Conservation (phyloP, 805 yeast genomes). For the Candida maris region DNA sequence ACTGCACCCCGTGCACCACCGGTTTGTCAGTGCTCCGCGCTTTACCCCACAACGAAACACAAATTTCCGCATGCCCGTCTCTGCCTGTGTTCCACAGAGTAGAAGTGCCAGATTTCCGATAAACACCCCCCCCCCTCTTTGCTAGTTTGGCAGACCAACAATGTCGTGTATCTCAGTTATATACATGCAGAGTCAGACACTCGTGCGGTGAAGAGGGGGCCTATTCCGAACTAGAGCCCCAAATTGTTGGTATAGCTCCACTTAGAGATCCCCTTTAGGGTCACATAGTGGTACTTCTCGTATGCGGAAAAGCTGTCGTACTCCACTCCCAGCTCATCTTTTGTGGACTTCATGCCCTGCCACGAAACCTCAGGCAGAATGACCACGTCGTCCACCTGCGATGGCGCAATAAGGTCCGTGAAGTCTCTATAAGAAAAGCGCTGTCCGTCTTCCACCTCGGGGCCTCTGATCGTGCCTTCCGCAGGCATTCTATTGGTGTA, state of each 20-base stretch:
- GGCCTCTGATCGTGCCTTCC: constrained; percentile 14
- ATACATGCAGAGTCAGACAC: no score
- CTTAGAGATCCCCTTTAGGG: constrained; percentile 18
- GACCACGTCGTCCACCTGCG: constrained; percentile 20
- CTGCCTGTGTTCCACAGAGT: no score
- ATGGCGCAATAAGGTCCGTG: constrained; percentile 18
- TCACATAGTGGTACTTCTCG: constrained; percentile 21
- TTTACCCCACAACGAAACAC: no score
- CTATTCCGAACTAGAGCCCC: no score
- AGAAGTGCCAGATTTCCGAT: no score
- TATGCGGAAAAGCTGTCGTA: constrained; percentile 6
- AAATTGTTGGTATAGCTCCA: constrained; percentile 16
- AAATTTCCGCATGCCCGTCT: no score
- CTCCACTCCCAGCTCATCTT: constrained; percentile 1
- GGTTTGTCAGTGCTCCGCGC: no score
- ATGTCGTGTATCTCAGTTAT: no score
- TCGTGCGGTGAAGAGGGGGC: no score
- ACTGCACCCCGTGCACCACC: no score
- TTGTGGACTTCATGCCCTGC: constrained; percentile 12
- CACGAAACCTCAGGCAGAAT: constrained; percentile 19
- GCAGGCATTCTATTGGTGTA: constrained; percentile 5
- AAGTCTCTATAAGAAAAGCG: constrained; percentile 20
- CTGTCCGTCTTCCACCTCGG: constrained; percentile 12
- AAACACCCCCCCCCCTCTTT: no score
- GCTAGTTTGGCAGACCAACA: no score